Evolutionary conservation across 2,329 filamentous ascomycete genomes (phyloP), one percentile per base, ranked within the genome.

Genomic region (Talaromyces sp.): DNA sequence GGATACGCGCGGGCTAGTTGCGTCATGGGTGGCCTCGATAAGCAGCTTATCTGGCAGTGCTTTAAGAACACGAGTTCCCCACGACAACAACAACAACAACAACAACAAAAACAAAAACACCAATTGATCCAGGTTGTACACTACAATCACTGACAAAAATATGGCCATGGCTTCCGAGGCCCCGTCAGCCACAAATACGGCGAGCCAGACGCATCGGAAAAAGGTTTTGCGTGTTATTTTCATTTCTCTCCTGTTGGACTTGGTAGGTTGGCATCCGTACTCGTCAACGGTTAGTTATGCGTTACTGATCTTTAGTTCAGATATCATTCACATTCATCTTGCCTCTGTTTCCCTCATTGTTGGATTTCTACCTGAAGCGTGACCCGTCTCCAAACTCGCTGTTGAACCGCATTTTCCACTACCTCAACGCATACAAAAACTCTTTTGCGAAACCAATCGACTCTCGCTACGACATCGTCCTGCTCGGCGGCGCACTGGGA

Each of bases 281-380:
- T 51, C 27, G 18, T 51, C 12, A 3, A 23, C 27, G 2, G 5
- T 44, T 44, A 44, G 12, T 27, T 8, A 5, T 5, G 12, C 12
- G 18, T n/a, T 53, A 7, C 27, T 53, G 12, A 53, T 9, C 12
- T 2, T 57, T 4, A 0, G n/a, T 1, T 10, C 65, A 97, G 94
- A 91, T 98, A 71, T 97, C 94, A 61, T 99, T 99, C 76, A 99
- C 95, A 33, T 97, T 99, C 74, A 98, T 98, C 73, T 88, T 99
- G 8, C 95, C 95, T 0, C 86, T 99, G 40, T 99, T 98, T 74
- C 95, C 93, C 7, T 93, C 92, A 62, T 89, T 99, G 52, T 89
- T 98, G 76, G 90, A 96, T 70, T 98, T 97, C 84, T 99, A 98
- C 81, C 91, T 92, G 78, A 88, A 91, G 73, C 87, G 88, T 76